Evolutionary conservation across 441 rosid genomes (phyloP).

Genomic region (Euphorbia celastroides): DNA sequence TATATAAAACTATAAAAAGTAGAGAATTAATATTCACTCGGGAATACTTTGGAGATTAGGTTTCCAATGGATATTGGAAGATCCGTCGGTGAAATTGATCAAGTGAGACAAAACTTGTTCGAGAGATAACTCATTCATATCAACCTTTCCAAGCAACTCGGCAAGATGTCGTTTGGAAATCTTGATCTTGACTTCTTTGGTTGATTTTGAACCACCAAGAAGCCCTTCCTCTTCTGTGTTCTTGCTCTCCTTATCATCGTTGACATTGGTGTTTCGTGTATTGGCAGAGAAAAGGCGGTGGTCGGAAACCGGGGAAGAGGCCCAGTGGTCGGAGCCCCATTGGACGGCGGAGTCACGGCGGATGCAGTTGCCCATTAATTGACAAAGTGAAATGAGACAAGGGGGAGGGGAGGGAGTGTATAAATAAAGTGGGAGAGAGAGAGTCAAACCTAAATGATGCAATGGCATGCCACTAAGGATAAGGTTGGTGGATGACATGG

Average conservation of each 20-base stretch:
- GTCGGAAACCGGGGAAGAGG: conserved; percentile 1
- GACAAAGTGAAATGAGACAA: too few relatives aligned
- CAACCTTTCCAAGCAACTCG: conserved; percentile 42
- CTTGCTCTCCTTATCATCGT: background rate
- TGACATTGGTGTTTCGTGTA: background rate
- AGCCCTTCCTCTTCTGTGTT: conserved; percentile 16
- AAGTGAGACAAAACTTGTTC: conserved; percentile 39
- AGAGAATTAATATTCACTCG: too few relatives aligned
- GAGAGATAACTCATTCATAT: conserved; percentile 35
- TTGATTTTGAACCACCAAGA: conserved; percentile 1
- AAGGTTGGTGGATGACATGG: too few relatives aligned
- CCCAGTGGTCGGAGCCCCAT: conserved; percentile 61
- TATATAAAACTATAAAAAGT: background rate
- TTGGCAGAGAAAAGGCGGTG: background rate
- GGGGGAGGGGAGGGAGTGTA: too few relatives aligned
- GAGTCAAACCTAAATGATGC: too few relatives aligned
- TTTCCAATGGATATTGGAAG: conserved; percentile 40
- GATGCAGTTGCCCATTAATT: conserved; percentile 49
- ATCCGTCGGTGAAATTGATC: conserved; percentile 18
- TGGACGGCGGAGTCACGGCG: conserved; percentile 29
- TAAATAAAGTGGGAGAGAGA: too few relatives aligned
- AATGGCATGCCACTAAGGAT: too few relatives aligned
- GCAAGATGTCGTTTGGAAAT: conserved; percentile 48
- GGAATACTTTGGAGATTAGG: conserved; percentile 65
- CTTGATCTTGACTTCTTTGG: conserved; percentile 48